Conservation (phyloP, 768 basidiomycete species). For the Pleurotus citrinopileatus region DNA sequence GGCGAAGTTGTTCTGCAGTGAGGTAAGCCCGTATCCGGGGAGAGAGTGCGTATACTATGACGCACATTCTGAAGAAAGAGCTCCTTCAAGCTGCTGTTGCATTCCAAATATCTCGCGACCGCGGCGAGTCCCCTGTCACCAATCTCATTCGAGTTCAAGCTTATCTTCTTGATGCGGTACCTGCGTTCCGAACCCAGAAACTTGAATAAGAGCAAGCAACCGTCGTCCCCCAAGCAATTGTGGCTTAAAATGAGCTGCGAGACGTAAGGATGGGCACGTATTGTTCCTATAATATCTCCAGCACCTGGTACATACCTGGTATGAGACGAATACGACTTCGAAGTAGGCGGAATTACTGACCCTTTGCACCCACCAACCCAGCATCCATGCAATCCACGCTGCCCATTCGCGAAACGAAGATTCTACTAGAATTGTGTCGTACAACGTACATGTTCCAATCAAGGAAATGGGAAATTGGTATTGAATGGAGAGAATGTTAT, state of each 20-base stretch:
- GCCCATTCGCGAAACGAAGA: neutral
- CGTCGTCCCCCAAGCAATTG: slow-evolving; percentile 57
- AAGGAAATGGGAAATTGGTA: no score
- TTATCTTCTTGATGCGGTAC: slow-evolving; percentile 51
- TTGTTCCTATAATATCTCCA: slow-evolving; percentile 42
- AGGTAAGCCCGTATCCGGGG: slow-evolving; percentile 16
- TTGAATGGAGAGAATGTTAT: no score
- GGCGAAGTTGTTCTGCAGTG: slow-evolving; percentile 37
- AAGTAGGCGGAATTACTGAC: slow-evolving; percentile 12
- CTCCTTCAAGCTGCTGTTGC: slow-evolving; percentile 42
- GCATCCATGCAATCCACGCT: slow-evolving; percentile 27
- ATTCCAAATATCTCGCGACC: slow-evolving; percentile 48
- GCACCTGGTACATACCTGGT: slow-evolving; percentile 44
- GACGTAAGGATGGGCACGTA: slow-evolving; percentile 44
- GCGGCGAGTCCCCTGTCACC: slow-evolving; percentile 52
- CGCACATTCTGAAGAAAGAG: slow-evolving; percentile 60
- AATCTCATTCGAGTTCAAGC: slow-evolving; percentile 54
- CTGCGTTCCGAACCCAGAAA: slow-evolving; percentile 49
- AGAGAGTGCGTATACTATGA: slow-evolving; percentile 9
- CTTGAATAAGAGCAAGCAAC: slow-evolving; percentile 49
- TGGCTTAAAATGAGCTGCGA: slow-evolving; percentile 53
- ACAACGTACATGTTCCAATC: neutral
- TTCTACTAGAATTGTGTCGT: neutral
- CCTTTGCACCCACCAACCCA: slow-evolving; percentile 22
- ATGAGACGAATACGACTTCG: neutral